Evolutionary conservation across 177 flowering plant species (phyloP).

Genomic region (Vitis hybrid): DNA sequence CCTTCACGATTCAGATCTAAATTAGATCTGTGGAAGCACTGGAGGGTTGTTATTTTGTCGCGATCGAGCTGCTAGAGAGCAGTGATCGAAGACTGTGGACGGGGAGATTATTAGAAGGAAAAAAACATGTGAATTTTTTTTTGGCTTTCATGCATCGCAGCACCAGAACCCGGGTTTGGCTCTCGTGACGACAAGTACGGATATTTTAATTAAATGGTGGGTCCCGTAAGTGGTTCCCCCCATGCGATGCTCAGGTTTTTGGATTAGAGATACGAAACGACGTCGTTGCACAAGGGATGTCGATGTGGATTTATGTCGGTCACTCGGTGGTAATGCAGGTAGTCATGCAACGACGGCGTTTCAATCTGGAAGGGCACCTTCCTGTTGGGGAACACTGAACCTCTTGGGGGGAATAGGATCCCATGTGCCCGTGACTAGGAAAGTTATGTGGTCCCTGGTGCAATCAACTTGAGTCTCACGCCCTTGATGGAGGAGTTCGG

Average conservation of each 20-base stretch:
- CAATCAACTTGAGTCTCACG: too few relatives aligned
- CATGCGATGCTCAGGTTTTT: too few relatives aligned
- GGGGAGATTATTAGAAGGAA: neutral
- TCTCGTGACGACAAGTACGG: conserved; percentile 13
- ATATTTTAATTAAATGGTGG: neutral
- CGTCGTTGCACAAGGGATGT: neutral
- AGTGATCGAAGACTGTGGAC: neutral
- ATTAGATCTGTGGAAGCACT: neutral
- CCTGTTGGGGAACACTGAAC: too few relatives aligned
- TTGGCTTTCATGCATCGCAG: neutral
- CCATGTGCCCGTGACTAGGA: too few relatives aligned
- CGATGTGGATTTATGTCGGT: neutral
- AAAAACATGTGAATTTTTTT: neutral
- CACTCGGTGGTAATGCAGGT: too few relatives aligned
- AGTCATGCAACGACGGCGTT: too few relatives aligned
- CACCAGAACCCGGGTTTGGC: conserved; percentile 1
- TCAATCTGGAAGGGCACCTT: too few relatives aligned
- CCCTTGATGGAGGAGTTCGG: too few relatives aligned
- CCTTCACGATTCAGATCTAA: too few relatives aligned
- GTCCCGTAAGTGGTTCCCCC: too few relatives aligned
- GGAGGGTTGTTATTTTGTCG: conserved; percentile 19
- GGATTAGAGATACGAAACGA: neutral
- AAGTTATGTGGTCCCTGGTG: too few relatives aligned
- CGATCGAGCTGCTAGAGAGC: conserved; percentile 1
- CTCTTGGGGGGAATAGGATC: too few relatives aligned